Evolutionary conservation across 768 basidiomycete species (phyloP), one percentile per base, ranked within the genome.

Genomic region (Gymnopilus junonius): DNA sequence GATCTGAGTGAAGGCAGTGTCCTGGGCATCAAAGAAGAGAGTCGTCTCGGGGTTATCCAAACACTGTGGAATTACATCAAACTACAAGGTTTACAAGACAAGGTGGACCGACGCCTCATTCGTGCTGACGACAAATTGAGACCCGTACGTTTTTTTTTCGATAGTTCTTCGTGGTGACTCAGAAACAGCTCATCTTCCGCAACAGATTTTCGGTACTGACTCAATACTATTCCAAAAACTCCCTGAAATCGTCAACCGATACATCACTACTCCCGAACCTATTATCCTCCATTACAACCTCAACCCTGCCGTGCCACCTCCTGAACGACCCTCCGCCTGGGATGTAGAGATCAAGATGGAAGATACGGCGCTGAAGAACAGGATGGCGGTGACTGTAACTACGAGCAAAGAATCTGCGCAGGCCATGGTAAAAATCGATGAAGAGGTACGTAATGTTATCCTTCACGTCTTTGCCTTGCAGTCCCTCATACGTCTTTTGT

Each of bases 11-110:
- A 63, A 90, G 90, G 81, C 1, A 81, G 80, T 46, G 74, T 95
- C 12, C 80, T 98, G 39, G 90, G 88, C 20, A 83, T 95, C 72
- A 90, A 91, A 67, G 92, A 97, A 71, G 94, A 93, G 29, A 94
- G 92, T 35, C 85, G 93, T 29, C 79, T 90, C 23, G 93, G 91
- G 6, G 85, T 93, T 17, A 83, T 97, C 17, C 89, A 93, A 59
- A 85, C 92, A 0, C 73, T 97, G 11, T 99, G 96, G 96, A 93
- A 91, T 70, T 95, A 96, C 68, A 91, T 97, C 77, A 97, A 95
- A 73, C 79, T 89, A 14, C 82, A 94, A 67, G 85, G 87, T 25
- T 77, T 96, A 17, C 93, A 94, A 74, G 93, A 94, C 74, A 94
- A 93, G 67, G 85, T 85, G 0, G 92, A 94, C 74, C 80, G 92